A percentile compares a stretch with the other conserved stretches of the same genome.
Evolutionary conservation across 768 basidiomycete genomes (phyloP).

Genomic region (Mycena vitilis): DNA sequence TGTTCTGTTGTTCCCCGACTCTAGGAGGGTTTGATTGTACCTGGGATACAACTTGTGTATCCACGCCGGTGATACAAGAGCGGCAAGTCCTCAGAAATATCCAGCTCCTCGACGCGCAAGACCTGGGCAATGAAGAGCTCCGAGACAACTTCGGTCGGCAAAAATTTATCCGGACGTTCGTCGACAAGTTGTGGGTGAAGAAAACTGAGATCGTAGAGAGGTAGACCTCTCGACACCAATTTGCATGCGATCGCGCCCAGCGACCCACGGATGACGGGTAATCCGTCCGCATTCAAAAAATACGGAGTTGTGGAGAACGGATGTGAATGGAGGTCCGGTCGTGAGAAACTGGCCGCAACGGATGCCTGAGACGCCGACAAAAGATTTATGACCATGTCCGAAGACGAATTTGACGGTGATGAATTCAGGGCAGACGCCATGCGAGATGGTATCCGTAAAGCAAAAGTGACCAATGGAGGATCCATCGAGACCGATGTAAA

Average conservation of each 20-base stretch:
- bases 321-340: conserved; percentile 72
- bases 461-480: conserved; percentile 91
- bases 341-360: conserved; percentile 77
- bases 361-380: conserved; percentile 75
- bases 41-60: conserved; percentile 61
- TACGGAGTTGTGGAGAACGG: conserved; percentile 57
- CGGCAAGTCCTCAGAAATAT: conserved; percentile 54
- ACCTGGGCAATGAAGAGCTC: conserved; percentile 90
- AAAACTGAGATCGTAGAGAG: conserved; percentile 66
- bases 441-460: conserved; percentile 88
- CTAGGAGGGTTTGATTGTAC: conserved; percentile 7
- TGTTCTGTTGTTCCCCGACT: neutral
- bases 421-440: conserved; percentile 75
- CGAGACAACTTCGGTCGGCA: conserved; percentile 51
- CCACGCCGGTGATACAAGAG: conserved; percentile 72
- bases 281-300: conserved; percentile 50
- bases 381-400: conserved; percentile 84
- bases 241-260: conserved; percentile 69
- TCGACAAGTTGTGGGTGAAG: conserved; percentile 42
- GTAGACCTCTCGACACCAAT: conserved; percentile 69
- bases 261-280: conserved; percentile 57
- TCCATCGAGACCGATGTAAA: conserved; percentile 93
- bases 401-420: conserved; percentile 35
- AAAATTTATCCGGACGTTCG: conserved; percentile 26
- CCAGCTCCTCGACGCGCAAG: conserved; percentile 60